A percentile compares a stretch with the other conserved stretches of the same genome.
phyloP scores from a whole-genome alignment of 768 basidiomycete species.

The Baorangia bicolor region DNA sequence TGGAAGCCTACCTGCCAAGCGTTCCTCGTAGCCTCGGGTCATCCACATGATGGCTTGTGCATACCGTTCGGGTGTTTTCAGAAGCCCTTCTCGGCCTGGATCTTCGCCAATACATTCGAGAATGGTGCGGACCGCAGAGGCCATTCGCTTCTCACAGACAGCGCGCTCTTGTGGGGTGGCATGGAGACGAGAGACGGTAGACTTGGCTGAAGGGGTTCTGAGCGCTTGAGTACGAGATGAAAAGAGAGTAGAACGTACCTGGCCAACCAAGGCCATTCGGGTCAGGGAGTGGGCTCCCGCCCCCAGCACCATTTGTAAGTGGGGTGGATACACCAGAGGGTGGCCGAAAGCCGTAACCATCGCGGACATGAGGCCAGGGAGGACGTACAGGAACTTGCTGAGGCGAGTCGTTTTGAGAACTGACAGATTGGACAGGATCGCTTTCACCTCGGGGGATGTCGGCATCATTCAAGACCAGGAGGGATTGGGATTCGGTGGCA shows the following conservation, averaged over 20 bases:
- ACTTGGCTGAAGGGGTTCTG: conserved; percentile 63
- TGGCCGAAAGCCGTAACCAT: conserved; percentile 81
- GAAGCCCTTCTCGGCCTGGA: conserved; percentile 90
- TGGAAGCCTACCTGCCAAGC: conserved; percentile 66
- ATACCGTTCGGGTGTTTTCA: conserved; percentile 91
- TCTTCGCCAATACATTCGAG: conserved; percentile 99
- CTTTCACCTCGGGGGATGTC: conserved; percentile 8
- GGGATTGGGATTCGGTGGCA: background rate
- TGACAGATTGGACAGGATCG: background rate
- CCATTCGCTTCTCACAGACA: conserved; percentile 73
- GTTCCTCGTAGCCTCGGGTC: conserved; percentile 98
- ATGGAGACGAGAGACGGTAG: conserved; percentile 80
- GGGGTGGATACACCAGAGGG: conserved; percentile 70
- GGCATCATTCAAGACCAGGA: conserved; percentile 3
- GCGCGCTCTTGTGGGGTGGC: conserved; percentile 72
- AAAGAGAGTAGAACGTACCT: conserved; percentile 45
- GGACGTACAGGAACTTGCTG: conserved; percentile 17
- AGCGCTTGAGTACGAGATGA: conserved; percentile 9
- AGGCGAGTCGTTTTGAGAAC: conserved; percentile 11
- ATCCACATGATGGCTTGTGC: conserved; percentile 98
- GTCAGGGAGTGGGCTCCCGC: conserved; percentile 40
- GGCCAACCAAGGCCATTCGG: conserved; percentile 91
- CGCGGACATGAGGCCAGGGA: conserved; percentile 45
- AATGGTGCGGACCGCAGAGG: conserved; percentile 83
- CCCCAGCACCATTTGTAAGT: conserved; percentile 31